phyloP scores from a whole-genome alignment of 441 rosid species.

The Populus hybrid region DNA sequence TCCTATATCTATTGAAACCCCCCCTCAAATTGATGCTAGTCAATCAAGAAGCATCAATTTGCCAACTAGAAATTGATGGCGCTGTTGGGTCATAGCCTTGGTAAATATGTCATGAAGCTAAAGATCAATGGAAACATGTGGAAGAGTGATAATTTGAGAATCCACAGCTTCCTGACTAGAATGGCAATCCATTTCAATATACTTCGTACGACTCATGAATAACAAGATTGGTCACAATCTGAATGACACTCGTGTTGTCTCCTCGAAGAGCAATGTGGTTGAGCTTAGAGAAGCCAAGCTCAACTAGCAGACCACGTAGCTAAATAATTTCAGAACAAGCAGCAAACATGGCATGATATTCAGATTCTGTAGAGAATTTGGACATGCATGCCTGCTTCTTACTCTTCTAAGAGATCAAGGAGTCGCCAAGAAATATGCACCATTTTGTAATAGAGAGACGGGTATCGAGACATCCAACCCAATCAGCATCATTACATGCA shows the following conservation, averaged over 20 bases:
- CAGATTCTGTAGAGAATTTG: too few species aligned
- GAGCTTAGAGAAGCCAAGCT: background rate
- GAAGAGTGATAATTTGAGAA: background rate
- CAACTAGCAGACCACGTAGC: background rate
- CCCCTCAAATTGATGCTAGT: background rate
- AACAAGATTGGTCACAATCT: background rate
- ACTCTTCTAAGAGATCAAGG: background rate
- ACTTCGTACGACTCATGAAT: background rate
- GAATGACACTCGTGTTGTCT: background rate
- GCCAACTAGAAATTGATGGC: background rate
- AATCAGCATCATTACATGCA: background rate
- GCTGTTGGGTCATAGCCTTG: background rate
- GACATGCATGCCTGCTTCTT: background rate
- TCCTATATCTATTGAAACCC: background rate
- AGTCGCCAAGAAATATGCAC: background rate
- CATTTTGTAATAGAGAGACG: background rate
- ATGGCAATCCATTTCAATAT: background rate
- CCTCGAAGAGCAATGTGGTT: background rate
- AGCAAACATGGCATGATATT: background rate
- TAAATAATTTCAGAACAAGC: background rate
- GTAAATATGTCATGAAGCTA: background rate
- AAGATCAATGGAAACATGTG: background rate
- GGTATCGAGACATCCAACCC: background rate
- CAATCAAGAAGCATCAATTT: background rate
- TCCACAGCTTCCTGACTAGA: background rate